These are phyloP conservation scores for Candida gorgasii DNA, from an alignment of 805 yeast species.

Conservation along the genomic window DNA sequence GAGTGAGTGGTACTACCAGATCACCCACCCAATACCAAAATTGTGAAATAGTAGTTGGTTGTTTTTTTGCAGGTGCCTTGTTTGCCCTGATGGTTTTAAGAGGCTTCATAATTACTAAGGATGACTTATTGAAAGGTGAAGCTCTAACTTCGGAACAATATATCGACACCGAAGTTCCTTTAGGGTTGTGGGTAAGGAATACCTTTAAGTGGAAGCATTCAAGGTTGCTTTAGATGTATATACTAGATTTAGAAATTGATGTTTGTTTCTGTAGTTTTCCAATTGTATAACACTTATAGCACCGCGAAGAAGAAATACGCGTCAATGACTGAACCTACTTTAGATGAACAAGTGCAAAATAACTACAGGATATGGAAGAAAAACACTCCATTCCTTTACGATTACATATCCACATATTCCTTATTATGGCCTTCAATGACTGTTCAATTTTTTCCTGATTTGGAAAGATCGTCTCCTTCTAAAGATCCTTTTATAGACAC, in stretches of 20 bases:
- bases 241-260: too few species aligned
- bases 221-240: not conserved
- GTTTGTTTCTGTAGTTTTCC: too few species aligned
- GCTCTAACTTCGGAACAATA: constrained; percentile 1
- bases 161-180: constrained; percentile 5
- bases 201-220: not conserved
- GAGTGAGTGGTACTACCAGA: constrained; percentile 12
- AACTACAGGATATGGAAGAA: constrained; percentile 45
- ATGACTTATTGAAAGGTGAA: constrained; percentile 16
- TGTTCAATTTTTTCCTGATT: constrained; percentile 45
- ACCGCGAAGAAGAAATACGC: too few species aligned
- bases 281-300: too few species aligned
- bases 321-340: constrained; percentile 14
- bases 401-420: constrained; percentile 40
- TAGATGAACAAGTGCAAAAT: constrained; percentile 32
- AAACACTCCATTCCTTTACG: constrained; percentile 44
- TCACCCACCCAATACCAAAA: constrained; percentile 48
- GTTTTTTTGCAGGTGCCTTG: constrained; percentile 40
- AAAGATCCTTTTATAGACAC: not conserved
- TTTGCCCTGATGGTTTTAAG: constrained; percentile 48
- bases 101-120: constrained; percentile 57
- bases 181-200: not conserved
- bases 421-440: constrained; percentile 45
- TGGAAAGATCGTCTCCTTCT: constrained; percentile 17
- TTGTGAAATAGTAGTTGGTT: constrained; percentile 61